A percentile compares a stretch with the other conserved stretches of the same genome.
phyloP scores from a whole-genome alignment of 108 stramenopile genomes.

The Mediolabrus comicus region DNA sequence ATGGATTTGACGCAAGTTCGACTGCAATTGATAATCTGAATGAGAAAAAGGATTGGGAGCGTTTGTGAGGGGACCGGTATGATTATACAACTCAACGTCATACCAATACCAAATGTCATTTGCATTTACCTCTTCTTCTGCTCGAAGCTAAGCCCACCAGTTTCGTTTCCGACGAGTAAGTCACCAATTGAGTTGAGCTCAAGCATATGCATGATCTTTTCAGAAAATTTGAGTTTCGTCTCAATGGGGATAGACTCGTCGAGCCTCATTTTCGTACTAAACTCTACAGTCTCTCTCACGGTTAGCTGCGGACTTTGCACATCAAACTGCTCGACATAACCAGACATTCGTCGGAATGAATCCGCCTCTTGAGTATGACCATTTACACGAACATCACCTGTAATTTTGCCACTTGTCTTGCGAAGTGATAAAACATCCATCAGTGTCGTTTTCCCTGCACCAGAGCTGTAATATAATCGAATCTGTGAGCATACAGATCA shows the following conservation, averaged over 20 bases:
- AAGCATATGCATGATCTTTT: slow-evolving; percentile 62
- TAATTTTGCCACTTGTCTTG: slow-evolving; percentile 74
- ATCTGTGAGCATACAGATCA: slow-evolving; percentile 5
- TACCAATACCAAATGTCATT: not conserved
- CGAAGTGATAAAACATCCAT: slow-evolving; percentile 85
- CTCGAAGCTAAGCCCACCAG: slow-evolving; percentile 11
- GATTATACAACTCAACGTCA: not conserved
- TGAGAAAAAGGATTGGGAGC: not conserved
- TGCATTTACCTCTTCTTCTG: not conserved
- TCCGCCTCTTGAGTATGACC: slow-evolving; percentile 71
- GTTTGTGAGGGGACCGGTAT: not conserved
- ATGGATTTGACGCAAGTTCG: slow-evolving; percentile 46
- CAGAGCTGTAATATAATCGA: not conserved
- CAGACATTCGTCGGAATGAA: slow-evolving; percentile 66
- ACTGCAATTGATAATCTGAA: slow-evolving; percentile 31
- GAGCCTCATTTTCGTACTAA: slow-evolving; percentile 82
- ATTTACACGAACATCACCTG: slow-evolving; percentile 81
- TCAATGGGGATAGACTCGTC: slow-evolving; percentile 51
- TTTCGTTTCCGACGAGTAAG: slow-evolving; percentile 38
- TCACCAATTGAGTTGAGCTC: slow-evolving; percentile 56
- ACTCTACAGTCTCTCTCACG: slow-evolving; percentile 81
- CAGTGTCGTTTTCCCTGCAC: slow-evolving; percentile 54
- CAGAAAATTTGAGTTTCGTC: slow-evolving; percentile 57
- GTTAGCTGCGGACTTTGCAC: slow-evolving; percentile 75
- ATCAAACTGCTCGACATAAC: slow-evolving; percentile 93